phyloP scores from a whole-genome alignment of 176 grass and related monocot species.

The Microstegium vimineum region DNA sequence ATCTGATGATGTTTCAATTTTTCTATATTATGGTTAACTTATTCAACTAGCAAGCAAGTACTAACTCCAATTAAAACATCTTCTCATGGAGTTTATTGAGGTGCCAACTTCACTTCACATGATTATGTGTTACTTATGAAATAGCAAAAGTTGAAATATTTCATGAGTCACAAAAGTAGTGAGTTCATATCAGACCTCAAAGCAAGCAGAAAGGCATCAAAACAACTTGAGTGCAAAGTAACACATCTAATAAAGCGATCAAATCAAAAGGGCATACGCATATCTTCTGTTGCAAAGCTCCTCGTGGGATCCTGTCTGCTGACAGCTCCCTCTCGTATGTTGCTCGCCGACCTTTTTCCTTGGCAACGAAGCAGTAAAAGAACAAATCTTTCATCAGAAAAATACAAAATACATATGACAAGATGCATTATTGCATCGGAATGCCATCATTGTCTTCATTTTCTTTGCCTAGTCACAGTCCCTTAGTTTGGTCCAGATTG shows the following conservation, averaged over 20 bases:
- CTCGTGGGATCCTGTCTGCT: conserved; percentile 21
- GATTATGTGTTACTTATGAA: neutral
- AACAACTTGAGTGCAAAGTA: conserved; percentile 32
- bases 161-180: neutral
- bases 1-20: neutral
- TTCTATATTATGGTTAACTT: neutral
- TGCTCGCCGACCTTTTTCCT: conserved; percentile 26
- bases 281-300: conserved; percentile 23
- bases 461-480: too few relatives aligned
- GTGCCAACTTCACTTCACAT: neutral
- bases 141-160: neutral
- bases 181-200: neutral
- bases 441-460: neutral
- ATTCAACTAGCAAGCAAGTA: neutral
- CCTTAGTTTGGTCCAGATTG: too few relatives aligned
- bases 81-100: neutral
- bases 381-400: neutral
- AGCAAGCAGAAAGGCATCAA: conserved; percentile 18
- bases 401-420: neutral
- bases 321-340: conserved; percentile 5
- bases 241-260: conserved; percentile 3
- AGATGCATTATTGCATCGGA: neutral
- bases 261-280: neutral
- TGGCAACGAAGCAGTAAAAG: neutral
- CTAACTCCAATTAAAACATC: neutral